Base-by-base conservation (phyloP, 768 basidiomycete species). In the Tricholomella constricta region DNA sequence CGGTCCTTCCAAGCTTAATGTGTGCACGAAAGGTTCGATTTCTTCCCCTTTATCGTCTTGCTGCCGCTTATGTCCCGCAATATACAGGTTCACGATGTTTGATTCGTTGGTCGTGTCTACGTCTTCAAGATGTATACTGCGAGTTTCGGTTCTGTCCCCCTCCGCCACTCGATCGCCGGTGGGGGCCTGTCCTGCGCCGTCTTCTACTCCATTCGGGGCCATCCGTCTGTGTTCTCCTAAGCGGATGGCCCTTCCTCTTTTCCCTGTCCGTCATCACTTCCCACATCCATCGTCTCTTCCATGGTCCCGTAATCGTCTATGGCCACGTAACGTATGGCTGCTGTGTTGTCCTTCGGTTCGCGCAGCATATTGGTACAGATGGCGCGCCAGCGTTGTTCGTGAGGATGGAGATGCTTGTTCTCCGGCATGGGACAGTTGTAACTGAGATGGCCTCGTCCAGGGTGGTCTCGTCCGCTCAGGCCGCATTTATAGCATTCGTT, bases 11-110 rank as follows among this genome's bases (percentile, higher is more conserved):
- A 70, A 44, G 2, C 17, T 31, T 1, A 66, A 45, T 10, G 32
- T 36, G 20, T 68, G 66, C 17, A 58, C 48, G 43, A 70, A 70
- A 9, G 65, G 63, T 12, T 51, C 26, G 26, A 54, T 53, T 26
- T 35, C 38, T 37, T 42, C 27, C 15, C 34, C 34, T 12, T 35
- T n/a, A 4, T 35, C 34, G 15, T 35, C 34, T n/a, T n/a, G 5
- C 34, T 4, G 9, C 12, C 5, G 5, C 34, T 35, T n/a, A 31
- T 38, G 26, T 40, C 15, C n/a, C 35, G 15, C 23, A 9, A 35
- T 26, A 20, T 49, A 49, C 37, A 49, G 25, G 37, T 49, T 34
- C 35, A 49, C 25, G 17, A 47, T 26, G 4, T 19, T 17, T 34
- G 31, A 15, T 11, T 19, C 5, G 7, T 14, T 7, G 20, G 45